Evolutionary conservation across 768 basidiomycete genomes (phyloP), one percentile per base, ranked within the genome.

Genomic region (Mrakia blollopis): DNA sequence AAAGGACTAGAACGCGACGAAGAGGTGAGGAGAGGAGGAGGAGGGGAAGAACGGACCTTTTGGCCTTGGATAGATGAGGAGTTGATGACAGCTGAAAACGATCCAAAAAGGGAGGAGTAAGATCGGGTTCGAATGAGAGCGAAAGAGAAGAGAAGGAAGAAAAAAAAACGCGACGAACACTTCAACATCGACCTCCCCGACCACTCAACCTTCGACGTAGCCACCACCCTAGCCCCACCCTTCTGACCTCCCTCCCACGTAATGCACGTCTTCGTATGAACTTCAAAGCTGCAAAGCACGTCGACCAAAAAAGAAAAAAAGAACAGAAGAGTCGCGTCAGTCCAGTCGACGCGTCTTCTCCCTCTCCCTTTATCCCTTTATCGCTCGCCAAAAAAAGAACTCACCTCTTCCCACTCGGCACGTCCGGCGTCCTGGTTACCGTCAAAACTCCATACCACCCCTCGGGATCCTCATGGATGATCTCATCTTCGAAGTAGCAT

Each of bases 191-290:
- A 54, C 63, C 75, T 73, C 7, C 79, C 78, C 4, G 68, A 67
- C 78, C 78, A 80, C 41, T 80, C 80, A 41, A 80, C 78, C 61
- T 79, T 71, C 44, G 70, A 79, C 65, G 80, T 76, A 21, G 75
- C 78, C 41, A 78, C 76, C 71, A 80, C 79, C 47, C 75, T 69
- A 21, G 76, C 73, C 1, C 80, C 79, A 0, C 78, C 76, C 35
- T 70, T 60, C 16, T 28, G 73, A 41, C 73, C 77, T 57, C 75
- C 80, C 32, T 75, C 78, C 72, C 77, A 79, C 11, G 79, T 80
- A 44, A 80, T 79, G 9, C 75, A 74, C 16, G 79, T 79, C 76
- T 77, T 78, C 35, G 75, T 75, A 28, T 73, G 54, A n/a, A 75
- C 76, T 25, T 71, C 60, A 54, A 80, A 80, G 32, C 78, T 79